These are phyloP conservation scores for Aspergillus pseudonomiae DNA, from an alignment of 2,329 filamentous ascomycete genomes.

Conservation along the genomic window DNA sequence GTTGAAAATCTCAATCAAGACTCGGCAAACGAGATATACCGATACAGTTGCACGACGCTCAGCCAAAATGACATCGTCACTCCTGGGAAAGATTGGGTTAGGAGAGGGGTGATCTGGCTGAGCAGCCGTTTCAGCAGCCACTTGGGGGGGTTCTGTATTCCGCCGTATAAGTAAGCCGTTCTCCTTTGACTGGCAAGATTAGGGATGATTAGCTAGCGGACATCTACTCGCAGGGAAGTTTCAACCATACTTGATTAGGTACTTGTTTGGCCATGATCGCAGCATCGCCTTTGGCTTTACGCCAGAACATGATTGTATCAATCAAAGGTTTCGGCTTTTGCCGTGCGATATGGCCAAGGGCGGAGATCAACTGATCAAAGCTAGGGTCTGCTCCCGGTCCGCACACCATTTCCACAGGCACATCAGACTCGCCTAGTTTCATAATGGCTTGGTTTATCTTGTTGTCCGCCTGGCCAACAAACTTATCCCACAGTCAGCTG, in stretches of 20 bases:
- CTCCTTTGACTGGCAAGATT: constrained; percentile 35
- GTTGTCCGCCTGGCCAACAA: constrained; percentile 94
- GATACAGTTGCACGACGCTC: constrained; percentile 92
- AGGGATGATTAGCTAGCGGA: constrained; percentile 7
- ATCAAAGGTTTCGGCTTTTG: constrained; percentile 94
- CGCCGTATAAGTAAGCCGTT: constrained; percentile 61
- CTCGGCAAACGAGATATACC: constrained; percentile 92
- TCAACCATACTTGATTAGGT: constrained; percentile 33
- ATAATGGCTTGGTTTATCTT: constrained; percentile 90
- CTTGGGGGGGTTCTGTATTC: constrained; percentile 72
- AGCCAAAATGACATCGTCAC: constrained; percentile 75
- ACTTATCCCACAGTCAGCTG: constrained; percentile 55
- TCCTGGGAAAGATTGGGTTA: constrained; percentile 50
- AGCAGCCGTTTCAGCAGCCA: constrained; percentile 36
- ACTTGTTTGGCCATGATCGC: constrained; percentile 67
- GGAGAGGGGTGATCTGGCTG: constrained; percentile 29
- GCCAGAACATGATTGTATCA: constrained; percentile 97
- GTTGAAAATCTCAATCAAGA: constrained; percentile 89
- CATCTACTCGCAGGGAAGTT: background rate
- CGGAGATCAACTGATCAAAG: constrained; percentile 93
- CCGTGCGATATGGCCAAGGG: constrained; percentile 90
- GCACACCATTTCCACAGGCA: constrained; percentile 85
- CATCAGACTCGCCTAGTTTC: constrained; percentile 76
- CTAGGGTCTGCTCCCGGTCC: constrained; percentile 83
- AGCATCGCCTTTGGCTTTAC: constrained; percentile 91